These are phyloP conservation scores for Sphaerulina populicola DNA, from an alignment of 2,329 filamentous ascomycete species.

Conservation along the genomic window DNA sequence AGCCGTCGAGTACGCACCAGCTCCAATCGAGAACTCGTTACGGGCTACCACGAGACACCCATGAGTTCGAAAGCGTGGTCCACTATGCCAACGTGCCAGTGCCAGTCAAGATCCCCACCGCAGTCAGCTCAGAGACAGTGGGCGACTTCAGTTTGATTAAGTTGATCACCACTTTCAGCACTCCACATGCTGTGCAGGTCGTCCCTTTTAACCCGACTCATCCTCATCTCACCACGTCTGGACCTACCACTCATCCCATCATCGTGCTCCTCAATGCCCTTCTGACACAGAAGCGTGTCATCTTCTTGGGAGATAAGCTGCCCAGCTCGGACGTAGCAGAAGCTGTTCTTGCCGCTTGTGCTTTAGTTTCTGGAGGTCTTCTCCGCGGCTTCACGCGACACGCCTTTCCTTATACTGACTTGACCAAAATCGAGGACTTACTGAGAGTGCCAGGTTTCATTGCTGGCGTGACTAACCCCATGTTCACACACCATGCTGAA, in stretches of 20 bases:
- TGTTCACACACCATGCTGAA: constrained; percentile 86
- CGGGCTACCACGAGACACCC: constrained; percentile 79
- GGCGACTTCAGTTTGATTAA: constrained; percentile 97
- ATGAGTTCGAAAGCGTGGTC: constrained; percentile 93
- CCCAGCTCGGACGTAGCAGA: constrained; percentile 94
- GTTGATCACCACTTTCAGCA: constrained; percentile 88
- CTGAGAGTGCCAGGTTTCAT: constrained; percentile 96
- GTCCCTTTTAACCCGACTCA: constrained; percentile 73
- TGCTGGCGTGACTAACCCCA: constrained; percentile 93
- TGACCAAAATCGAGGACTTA: constrained; percentile 95
- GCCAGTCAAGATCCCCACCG: constrained; percentile 90
- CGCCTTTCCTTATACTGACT: constrained; percentile 94
- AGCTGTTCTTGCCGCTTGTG: constrained; percentile 94
- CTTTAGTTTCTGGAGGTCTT: constrained; percentile 84
- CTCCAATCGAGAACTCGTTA: constrained; percentile 52
- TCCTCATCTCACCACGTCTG: constrained; percentile 86
- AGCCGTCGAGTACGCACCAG: constrained; percentile 31
- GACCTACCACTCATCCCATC: constrained; percentile 81
- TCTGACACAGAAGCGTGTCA: constrained; percentile 89
- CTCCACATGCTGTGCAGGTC: constrained; percentile 69
- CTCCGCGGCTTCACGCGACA: constrained; percentile 88
- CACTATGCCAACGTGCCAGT: constrained; percentile 95
- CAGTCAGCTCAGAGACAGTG: constrained; percentile 88
- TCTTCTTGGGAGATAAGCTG: constrained; percentile 91
- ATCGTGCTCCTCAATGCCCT: constrained; percentile 91